A percentile compares a stretch with the other conserved stretches of the same genome.
phyloP scores from a whole-genome alignment of 2,329 filamentous ascomycete species.

The Paecilomyces sp. region DNA sequence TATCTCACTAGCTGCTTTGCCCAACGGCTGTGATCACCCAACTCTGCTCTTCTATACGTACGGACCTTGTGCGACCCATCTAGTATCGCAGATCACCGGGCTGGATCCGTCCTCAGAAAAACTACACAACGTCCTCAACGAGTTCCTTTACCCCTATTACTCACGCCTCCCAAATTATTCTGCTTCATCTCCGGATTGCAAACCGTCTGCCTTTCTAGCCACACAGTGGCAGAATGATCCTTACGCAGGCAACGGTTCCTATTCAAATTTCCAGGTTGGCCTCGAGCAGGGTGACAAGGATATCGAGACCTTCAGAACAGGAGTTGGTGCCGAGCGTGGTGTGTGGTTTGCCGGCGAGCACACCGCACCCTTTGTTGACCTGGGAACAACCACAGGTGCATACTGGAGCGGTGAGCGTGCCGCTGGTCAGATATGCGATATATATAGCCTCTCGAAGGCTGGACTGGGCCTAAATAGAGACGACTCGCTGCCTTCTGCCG shows the following conservation, averaged over 20 bases:
- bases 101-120: constrained; percentile 34
- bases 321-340: constrained; percentile 48
- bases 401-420: constrained; percentile 86
- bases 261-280: constrained; percentile 77
- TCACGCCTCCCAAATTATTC: constrained; percentile 65
- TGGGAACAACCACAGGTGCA: constrained; percentile 84
- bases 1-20: constrained; percentile 67
- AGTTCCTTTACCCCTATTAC: constrained; percentile 72
- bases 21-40: constrained; percentile 55
- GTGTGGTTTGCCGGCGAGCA: constrained; percentile 80
- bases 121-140: constrained; percentile 49
- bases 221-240: constrained; percentile 75
- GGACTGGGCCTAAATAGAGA: constrained; percentile 17
- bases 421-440: constrained; percentile 46
- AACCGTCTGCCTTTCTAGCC: constrained; percentile 56
- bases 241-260: constrained; percentile 73
- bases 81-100: constrained; percentile 27
- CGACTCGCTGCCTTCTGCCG: constrained; percentile 25
- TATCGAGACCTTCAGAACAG: constrained; percentile 53
- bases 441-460: constrained; percentile 16
- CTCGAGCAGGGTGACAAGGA: constrained; percentile 63
- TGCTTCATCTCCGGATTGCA: constrained; percentile 47
- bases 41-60: constrained; percentile 71
- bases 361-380: constrained; percentile 78
- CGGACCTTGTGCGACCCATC: constrained; percentile 34